Conservation (phyloP, 371 early-diverging fungal genomes). For the Polyrhizophydium stewartii region DNA sequence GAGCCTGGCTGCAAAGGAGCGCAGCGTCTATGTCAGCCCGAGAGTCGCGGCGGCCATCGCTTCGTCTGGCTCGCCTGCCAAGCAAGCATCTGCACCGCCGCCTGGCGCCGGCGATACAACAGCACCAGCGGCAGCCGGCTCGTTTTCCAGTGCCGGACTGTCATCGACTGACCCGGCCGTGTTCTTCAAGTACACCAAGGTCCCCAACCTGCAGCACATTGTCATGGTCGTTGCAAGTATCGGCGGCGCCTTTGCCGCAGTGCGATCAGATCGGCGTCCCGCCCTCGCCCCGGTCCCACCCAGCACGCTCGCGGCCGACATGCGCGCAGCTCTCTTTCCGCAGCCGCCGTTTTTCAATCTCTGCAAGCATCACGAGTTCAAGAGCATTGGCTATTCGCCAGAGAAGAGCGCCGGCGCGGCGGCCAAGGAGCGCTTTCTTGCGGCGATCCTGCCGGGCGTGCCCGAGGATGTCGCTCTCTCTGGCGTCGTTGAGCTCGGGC, state of each 20-base stretch:
- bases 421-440: not conserved
- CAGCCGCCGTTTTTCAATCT: too few relatives aligned
- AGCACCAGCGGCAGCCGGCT: too few relatives aligned
- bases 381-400: too few relatives aligned
- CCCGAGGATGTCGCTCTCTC: too few relatives aligned
- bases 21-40: not conserved
- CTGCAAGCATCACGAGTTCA: too few relatives aligned
- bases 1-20: not conserved
- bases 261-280: conserved; percentile 29
- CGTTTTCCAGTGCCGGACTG: not conserved
- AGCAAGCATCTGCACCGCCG: not conserved
- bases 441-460: not conserved
- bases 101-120: too few relatives aligned
- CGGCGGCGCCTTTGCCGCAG: conserved; percentile 31
- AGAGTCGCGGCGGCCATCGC: not conserved
- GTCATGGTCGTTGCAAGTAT: conserved; percentile 20
- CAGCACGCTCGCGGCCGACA: conserved; percentile 13
- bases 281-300: not conserved
- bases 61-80: not conserved
- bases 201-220: conserved; percentile 33
- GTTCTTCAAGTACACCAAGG: conserved; percentile 29
- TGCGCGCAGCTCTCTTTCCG: conserved; percentile 6
- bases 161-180: conserved; percentile 2
- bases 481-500: too few relatives aligned
- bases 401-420: not conserved